Conservation (phyloP, 2,329 filamentous ascomycete species). For the Penicillium sp. region DNA sequence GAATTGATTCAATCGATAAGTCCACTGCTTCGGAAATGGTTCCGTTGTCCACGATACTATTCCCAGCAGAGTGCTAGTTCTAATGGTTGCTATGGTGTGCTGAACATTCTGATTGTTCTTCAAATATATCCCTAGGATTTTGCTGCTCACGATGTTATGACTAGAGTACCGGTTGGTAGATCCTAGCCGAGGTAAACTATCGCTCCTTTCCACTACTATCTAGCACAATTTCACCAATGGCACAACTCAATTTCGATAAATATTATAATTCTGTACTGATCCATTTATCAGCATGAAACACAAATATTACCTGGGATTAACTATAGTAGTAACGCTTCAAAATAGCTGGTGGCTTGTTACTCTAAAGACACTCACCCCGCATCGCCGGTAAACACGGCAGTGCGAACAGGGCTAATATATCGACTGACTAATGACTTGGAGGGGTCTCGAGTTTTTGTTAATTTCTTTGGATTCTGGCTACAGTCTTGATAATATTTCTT, state of each 20-base stretch:
- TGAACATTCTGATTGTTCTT: neutral
- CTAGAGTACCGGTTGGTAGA: neutral
- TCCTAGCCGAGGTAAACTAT: neutral
- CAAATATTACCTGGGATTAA: neutral
- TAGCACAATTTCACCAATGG: neutral
- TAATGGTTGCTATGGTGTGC: neutral
- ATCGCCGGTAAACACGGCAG: neutral
- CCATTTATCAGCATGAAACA: fast-evolving
- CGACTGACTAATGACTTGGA: neutral
- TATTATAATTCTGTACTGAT: neutral
- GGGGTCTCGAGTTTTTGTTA: neutral
- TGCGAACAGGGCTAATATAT: neutral
- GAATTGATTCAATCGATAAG: neutral
- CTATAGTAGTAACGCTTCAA: neutral
- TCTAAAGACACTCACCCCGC: neutral
- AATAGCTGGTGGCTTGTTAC: neutral
- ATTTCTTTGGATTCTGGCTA: neutral
- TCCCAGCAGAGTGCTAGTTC: neutral
- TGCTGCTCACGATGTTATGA: neutral
- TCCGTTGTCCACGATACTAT: neutral
- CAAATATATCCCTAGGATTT: neutral
- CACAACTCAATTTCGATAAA: neutral
- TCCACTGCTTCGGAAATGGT: neutral
- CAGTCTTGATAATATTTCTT: neutral
- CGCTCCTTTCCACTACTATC: neutral